Evolutionary conservation across 345 rosid genomes (phyloP).

Genomic region (Moricandia arvensis): DNA sequence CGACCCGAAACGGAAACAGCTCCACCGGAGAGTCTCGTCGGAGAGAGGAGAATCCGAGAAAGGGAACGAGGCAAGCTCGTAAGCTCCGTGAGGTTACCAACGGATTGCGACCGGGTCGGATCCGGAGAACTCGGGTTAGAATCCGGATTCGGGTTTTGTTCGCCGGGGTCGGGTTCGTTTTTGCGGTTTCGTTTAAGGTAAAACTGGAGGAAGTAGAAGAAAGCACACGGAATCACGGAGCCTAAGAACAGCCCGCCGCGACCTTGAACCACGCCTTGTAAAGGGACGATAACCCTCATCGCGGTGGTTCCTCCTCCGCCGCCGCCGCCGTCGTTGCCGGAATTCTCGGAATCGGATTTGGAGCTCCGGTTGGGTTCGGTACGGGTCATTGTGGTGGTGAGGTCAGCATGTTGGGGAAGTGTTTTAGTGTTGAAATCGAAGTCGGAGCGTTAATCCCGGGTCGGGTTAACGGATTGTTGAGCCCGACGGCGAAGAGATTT

Average conservation of each 20-base stretch:
- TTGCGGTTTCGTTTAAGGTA: slow-evolving; percentile 64
- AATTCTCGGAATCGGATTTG: slow-evolving; percentile 42
- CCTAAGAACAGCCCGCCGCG: slow-evolving; percentile 90
- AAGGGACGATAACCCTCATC: slow-evolving; percentile 92
- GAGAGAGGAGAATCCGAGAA: slow-evolving; percentile 67
- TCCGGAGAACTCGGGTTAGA: slow-evolving; percentile 21
- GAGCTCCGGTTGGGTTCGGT: slow-evolving; percentile 41
- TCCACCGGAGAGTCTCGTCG: slow-evolving; percentile 64
- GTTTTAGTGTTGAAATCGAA: neutral
- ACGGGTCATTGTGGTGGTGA: slow-evolving; percentile 58
- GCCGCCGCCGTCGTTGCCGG: slow-evolving; percentile 21
- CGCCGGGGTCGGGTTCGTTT: slow-evolving; percentile 42
- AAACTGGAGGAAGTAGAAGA: slow-evolving; percentile 89
- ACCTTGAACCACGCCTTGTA: slow-evolving; percentile 92
- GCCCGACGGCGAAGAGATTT: slow-evolving; percentile 27
- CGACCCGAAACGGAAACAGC: slow-evolving; percentile 62
- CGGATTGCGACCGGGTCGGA: slow-evolving; percentile 49
- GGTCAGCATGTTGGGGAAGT: slow-evolving; percentile 36
- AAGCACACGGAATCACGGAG: slow-evolving; percentile 89
- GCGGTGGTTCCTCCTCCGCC: slow-evolving; percentile 56
- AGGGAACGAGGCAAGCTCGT: slow-evolving; percentile 53
- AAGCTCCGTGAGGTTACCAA: slow-evolving; percentile 56
- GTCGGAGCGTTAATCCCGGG: slow-evolving; percentile 2
- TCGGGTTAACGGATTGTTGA: slow-evolving; percentile 30
- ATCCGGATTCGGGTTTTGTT: slow-evolving; percentile 20